Evolutionary conservation across 1,284 basidiomycete genomes (phyloP), one percentile per base, ranked within the genome.

Genomic region (Taiwanofungus camphoratus): DNA sequence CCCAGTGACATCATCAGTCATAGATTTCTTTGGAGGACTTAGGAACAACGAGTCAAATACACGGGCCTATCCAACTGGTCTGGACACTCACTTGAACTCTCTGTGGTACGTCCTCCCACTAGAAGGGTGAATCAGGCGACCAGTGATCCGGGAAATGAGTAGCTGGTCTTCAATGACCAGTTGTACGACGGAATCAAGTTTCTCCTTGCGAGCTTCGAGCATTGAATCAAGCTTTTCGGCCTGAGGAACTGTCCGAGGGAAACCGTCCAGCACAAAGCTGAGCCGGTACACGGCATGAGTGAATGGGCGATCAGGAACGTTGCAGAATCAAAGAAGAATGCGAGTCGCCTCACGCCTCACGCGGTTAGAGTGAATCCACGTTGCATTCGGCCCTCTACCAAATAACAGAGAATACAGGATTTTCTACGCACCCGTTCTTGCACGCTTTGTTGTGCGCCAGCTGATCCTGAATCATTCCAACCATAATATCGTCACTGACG

Each of bases 221-320:
- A 99, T 98, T 51, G 73, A 69, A 64, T 97, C 95, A 50, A 99
- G 82, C 69, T 97, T 99, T 69, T 93, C 81, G 4, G 95, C 96
- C 62, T 99, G 96, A n/a, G 89, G 84, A 31, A 97, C 92, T 12
- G 95, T 99, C 39, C 96, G 88, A 26, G 95, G 95, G 82, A 99
- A 99, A 16, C 95, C 95, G 61, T 99, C 95, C 38, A 99, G 78
- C 51, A 99, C 96, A 69, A 99, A 99, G 36, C 93, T 96, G 46
- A 2, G n/a, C n/a, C n/a, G n/a, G n/a, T n/a, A 29, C 39, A 18
- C 15, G 20, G 27, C 21, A 30, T 20, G 41, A 16, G 26, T 36
- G 31, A 18, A 37, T 34, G n/a, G 36, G 19, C 16, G 15, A 32
- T n/a, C n/a, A n/a, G n/a, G n/a, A n/a, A n/a, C n/a, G n/a, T n/a